Evolutionary conservation across 2,329 filamentous ascomycete species (phyloP).

Genomic region (Didymella segeticola): DNA sequence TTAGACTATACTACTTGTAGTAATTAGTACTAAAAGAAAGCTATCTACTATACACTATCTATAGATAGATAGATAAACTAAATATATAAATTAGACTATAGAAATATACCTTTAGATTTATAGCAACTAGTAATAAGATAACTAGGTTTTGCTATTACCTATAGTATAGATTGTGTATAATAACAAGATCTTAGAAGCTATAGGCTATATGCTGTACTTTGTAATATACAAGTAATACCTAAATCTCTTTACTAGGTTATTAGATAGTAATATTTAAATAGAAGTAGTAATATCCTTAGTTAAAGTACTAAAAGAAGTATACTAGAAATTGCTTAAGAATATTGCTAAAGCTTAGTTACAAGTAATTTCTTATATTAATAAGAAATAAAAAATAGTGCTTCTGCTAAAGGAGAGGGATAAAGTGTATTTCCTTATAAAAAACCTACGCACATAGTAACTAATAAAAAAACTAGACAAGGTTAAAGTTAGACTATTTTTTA

Average conservation of each 20-base stretch:
- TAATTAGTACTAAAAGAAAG: too few relatives aligned
- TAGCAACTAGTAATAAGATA: too few relatives aligned
- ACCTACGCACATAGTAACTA: not conserved
- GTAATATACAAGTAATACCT: not conserved
- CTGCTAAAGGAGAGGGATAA: not conserved
- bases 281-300: not conserved
- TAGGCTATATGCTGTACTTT: not conserved
- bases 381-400: not conserved
- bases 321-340: not conserved
- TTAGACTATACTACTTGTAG: too few relatives aligned
- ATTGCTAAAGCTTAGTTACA: constrained; percentile 1
- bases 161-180: too few relatives aligned
- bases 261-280: too few relatives aligned
- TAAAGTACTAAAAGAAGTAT: not conserved
- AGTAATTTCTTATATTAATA: not conserved
- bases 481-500: not conserved
- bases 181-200: too few relatives aligned
- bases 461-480: constrained; percentile 3
- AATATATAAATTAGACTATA: too few relatives aligned
- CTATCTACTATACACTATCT: too few relatives aligned
- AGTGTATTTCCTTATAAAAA: not conserved
- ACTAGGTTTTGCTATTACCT: too few relatives aligned
- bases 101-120: too few relatives aligned
- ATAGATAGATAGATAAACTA: too few relatives aligned
- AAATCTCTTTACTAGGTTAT: not conserved